Conservation (phyloP, 495 filamentous ascomycete species). For the Bombardia bombarda region DNA sequence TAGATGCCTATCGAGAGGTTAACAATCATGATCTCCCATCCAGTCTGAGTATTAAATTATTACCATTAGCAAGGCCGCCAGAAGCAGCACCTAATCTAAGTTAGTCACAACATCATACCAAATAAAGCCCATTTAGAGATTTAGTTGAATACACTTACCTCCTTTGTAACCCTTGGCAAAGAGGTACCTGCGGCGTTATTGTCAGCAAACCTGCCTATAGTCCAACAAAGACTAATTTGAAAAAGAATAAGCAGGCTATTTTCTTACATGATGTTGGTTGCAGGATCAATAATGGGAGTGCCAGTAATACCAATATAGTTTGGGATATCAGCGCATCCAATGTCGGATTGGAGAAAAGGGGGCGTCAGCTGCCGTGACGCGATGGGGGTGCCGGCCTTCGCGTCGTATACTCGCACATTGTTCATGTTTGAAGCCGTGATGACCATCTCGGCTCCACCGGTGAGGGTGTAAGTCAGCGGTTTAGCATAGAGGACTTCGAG, state of each 20-base stretch:
- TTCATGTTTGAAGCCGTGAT: conserved; percentile 35
- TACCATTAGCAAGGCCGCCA: conserved; percentile 23
- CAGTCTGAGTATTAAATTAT: no score
- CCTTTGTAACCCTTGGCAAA: conserved; percentile 32
- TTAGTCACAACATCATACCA: no score
- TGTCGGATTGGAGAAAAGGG: conserved; percentile 28
- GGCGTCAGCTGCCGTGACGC: conserved; percentile 9
- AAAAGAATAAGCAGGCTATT: no score
- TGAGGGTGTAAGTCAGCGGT: conserved; percentile 34
- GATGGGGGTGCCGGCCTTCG: conserved; percentile 8
- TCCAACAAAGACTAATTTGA: neutral
- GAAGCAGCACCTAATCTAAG: no score
- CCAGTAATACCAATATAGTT: conserved; percentile 29
- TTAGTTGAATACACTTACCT: no score
- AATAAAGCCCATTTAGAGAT: no score
- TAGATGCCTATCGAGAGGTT: no score
- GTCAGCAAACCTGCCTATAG: neutral
- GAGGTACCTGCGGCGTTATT: conserved; percentile 21
- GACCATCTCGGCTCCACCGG: conserved; percentile 26
- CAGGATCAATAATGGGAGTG: conserved; percentile 29
- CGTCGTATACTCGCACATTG: conserved; percentile 3
- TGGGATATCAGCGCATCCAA: conserved; percentile 33
- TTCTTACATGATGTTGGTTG: conserved; percentile 27
- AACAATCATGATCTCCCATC: no score
- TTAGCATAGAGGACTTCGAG: conserved; percentile 31